These are phyloP conservation scores for Drechslerella dactyloides DNA, from an alignment of 2,329 filamentous ascomycete genomes.

Conservation along the genomic window DNA sequence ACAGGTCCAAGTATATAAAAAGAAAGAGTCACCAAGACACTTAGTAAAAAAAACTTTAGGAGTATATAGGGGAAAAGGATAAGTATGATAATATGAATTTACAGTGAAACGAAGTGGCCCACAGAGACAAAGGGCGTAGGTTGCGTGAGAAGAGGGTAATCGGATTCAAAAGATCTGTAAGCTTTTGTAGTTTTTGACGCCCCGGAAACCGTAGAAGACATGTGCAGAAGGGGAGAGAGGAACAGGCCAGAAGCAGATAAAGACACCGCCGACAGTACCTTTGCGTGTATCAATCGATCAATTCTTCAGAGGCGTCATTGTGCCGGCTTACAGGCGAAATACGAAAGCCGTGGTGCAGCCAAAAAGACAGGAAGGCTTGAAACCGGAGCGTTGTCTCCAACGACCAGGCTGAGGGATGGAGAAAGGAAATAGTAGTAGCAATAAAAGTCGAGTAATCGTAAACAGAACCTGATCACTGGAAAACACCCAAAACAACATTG, in stretches of 20 bases:
- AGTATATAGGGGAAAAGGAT: no score
- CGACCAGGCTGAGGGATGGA: neutral
- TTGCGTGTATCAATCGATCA: neutral
- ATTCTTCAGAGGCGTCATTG: slow-evolving; percentile 2
- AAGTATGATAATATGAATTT: slow-evolving; percentile 4
- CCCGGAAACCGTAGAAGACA: slow-evolving; percentile 43
- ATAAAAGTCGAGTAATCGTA: slow-evolving; percentile 7
- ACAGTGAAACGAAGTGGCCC: slow-evolving; percentile 3
- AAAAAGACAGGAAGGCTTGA: neutral
- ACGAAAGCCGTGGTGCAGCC: neutral
- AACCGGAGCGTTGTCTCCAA: slow-evolving; percentile 1
- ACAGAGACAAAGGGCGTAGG: neutral
- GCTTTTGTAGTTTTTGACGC: slow-evolving; percentile 49
- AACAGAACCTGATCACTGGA: neutral
- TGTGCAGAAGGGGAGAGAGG: slow-evolving; percentile 28
- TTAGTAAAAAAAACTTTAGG: slow-evolving; percentile 3
- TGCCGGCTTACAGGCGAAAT: slow-evolving; percentile 2
- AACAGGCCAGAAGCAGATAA: slow-evolving; percentile 12
- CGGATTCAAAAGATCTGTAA: slow-evolving; percentile 30
- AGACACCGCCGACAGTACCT: neutral
- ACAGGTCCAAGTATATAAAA: no score
- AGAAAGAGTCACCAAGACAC: no score
- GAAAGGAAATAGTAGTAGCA: slow-evolving; percentile 16
- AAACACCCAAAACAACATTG: slow-evolving; percentile 26
- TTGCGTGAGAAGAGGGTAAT: slow-evolving; percentile 1